Evolutionary conservation across 768 basidiomycete species (phyloP), one percentile per base, ranked within the genome.

Genomic region (Pluteus cervinus): DNA sequence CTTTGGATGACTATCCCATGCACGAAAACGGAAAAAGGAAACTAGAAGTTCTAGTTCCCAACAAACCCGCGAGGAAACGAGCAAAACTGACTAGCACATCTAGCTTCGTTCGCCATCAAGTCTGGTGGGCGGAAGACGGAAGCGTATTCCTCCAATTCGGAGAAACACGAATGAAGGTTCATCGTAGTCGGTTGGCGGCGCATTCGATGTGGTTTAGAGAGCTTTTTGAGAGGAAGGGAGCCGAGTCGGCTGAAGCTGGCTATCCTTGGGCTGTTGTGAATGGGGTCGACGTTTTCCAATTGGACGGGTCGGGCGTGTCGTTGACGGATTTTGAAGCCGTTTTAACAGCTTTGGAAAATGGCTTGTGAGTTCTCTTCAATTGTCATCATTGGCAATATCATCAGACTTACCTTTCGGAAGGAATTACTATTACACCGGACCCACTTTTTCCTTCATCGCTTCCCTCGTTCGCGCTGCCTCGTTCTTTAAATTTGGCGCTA

Each of bases 401-500:
- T 24, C 3, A 35, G 25, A 40, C 12, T n/a, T 17, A 3, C 29
- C 7, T 14, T 22, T 5, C 36, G 28, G 20, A 4, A 47, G 46
- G 26, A 59, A 58, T 29, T 48, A 36, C 33, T 48, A 55, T 24
- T 31, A 46, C 25, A 33, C 36, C 4, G 44, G 48, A 1, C 57
- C 57, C 0, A 17, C 16, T 9, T 59, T 67, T 42, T 45, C 39
- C 24, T 40, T 48, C 3, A 38, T 64, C 10, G 51, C 52, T 7
- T 41, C 60, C 3, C 40, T 68, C 14, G 51, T 63, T 8, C 57
- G 63, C 17, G 61, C 60, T 1, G 49, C 66, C 1, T 47, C 52
- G 10, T 44, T 48, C 1, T 58, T 65, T 30, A 23, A 43, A 7
- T 66, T 63, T 40, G 23, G 35, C 3, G 38, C 41, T 2, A 53